phyloP scores from a whole-genome alignment of 139 green algal species.

The Chlorella sp. region DNA sequence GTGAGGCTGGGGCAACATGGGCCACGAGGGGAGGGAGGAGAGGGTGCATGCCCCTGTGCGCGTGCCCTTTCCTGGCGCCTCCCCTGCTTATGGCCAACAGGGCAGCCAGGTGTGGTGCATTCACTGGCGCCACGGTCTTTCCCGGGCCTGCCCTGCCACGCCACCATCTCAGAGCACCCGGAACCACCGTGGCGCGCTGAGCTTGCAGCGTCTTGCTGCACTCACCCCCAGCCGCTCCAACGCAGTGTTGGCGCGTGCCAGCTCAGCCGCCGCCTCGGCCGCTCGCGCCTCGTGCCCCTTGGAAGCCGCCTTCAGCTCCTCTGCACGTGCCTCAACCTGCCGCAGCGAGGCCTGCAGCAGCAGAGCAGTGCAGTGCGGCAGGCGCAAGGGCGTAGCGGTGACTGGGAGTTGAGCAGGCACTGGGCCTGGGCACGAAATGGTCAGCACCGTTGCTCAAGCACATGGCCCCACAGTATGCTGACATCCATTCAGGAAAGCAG shows the following conservation, averaged over 20 bases:
- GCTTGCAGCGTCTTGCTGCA: too few relatives aligned
- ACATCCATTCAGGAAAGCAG: neutral
- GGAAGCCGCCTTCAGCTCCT: conserved; percentile 68
- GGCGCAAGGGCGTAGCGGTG: neutral
- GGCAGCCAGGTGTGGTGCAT: neutral
- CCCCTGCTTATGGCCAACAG: too few relatives aligned
- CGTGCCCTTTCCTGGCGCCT: too few relatives aligned
- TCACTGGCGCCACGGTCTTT: neutral
- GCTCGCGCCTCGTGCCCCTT: conserved; percentile 53
- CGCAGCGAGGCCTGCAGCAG: conserved; percentile 13
- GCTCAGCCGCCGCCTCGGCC: conserved; percentile 71
- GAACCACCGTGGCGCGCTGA: neutral
- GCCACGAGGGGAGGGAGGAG: too few relatives aligned
- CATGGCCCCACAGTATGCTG: neutral
- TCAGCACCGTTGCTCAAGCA: neutral
- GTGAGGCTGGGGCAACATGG: neutral
- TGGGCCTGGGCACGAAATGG: neutral
- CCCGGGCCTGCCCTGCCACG: neutral
- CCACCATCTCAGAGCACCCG: too few relatives aligned
- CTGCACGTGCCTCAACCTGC: conserved; percentile 64
- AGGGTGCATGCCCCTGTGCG: too few relatives aligned
- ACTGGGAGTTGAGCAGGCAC: neutral
- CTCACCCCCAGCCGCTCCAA: conserved; percentile 84
- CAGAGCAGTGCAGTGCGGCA: neutral
- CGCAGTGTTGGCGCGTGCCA: conserved; percentile 79